phyloP scores from a whole-genome alignment of 805 yeast species.

The Saccharomycopsis sp. region DNA sequence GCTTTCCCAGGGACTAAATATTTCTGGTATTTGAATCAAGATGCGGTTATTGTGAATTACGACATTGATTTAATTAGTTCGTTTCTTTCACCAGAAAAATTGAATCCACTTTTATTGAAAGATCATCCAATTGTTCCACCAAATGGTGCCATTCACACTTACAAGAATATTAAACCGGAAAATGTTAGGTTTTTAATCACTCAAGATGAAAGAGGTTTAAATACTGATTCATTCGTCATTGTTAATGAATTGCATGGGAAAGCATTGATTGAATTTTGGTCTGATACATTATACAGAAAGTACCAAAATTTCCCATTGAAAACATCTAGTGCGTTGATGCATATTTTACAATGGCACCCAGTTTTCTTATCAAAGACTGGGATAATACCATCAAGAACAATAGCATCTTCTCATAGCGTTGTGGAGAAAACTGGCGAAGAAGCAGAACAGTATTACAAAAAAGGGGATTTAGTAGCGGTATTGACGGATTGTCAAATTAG shows the following conservation, averaged over 20 bases:
- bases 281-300: slow-evolving; percentile 60
- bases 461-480: slow-evolving; percentile 62
- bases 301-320: slow-evolving; percentile 51
- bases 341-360: slow-evolving; percentile 94
- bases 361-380: slow-evolving; percentile 65
- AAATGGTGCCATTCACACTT: slow-evolving; percentile 60
- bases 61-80: slow-evolving; percentile 53
- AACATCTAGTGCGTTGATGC: slow-evolving; percentile 70
- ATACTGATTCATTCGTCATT: slow-evolving; percentile 65
- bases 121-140: slow-evolving; percentile 73
- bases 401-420: slow-evolving; percentile 41
- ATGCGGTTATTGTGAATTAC: slow-evolving; percentile 68
- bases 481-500: slow-evolving; percentile 36
- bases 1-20: slow-evolving; percentile 89
- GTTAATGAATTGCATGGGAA: slow-evolving; percentile 58
- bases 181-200: slow-evolving; percentile 57
- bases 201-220: slow-evolving; percentile 58
- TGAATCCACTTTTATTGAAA: slow-evolving; percentile 56
- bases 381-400: slow-evolving; percentile 56
- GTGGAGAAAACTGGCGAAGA: slow-evolving; percentile 31
- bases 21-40: slow-evolving; percentile 82
- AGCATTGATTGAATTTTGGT: slow-evolving; percentile 73
- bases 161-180: slow-evolving; percentile 47
- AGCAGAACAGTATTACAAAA: slow-evolving; percentile 44
- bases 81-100: slow-evolving; percentile 50